These are phyloP conservation scores for Santalum album DNA, from an alignment of 164 flowering plant species.

Conservation along the genomic window DNA sequence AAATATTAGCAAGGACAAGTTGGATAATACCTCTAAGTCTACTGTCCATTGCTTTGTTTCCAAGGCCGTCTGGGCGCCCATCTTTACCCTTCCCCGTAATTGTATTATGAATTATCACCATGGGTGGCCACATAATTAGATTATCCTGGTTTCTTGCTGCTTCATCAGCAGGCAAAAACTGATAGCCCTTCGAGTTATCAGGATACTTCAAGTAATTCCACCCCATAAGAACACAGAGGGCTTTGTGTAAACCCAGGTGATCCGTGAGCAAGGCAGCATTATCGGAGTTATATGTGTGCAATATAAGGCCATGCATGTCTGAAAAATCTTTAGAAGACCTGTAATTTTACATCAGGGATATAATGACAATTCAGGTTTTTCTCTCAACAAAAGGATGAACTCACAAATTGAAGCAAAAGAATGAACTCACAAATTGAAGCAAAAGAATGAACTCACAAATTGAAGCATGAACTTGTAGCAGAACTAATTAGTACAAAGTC, in stretches of 20 bases:
- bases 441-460: too few species aligned
- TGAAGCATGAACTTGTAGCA: too few species aligned
- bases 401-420: too few species aligned
- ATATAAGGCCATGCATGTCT: conserved; percentile 71
- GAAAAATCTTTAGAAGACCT: conserved; percentile 84
- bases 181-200: conserved; percentile 72
- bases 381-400: conserved; percentile 1
- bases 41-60: conserved; percentile 83
- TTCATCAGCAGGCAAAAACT: conserved; percentile 58
- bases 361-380: conserved; percentile 29
- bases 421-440: too few species aligned
- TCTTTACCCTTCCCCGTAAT: conserved; percentile 73
- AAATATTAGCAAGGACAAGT: conserved; percentile 4
- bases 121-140: conserved; percentile 92
- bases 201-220: conserved; percentile 76
- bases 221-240: conserved; percentile 87
- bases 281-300: conserved; percentile 82
- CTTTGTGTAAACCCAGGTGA: conserved; percentile 93
- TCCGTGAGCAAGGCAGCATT: conserved; percentile 51
- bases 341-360: conserved; percentile 41
- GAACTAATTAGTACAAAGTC: too few species aligned
- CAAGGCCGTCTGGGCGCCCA: conserved; percentile 91
- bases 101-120: conserved; percentile 83
- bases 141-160: conserved; percentile 72
- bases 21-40: conserved; percentile 71